Evolutionary conservation across 805 yeast genomes (phyloP).

Genomic region (Saccharomycopsis schoenii): DNA sequence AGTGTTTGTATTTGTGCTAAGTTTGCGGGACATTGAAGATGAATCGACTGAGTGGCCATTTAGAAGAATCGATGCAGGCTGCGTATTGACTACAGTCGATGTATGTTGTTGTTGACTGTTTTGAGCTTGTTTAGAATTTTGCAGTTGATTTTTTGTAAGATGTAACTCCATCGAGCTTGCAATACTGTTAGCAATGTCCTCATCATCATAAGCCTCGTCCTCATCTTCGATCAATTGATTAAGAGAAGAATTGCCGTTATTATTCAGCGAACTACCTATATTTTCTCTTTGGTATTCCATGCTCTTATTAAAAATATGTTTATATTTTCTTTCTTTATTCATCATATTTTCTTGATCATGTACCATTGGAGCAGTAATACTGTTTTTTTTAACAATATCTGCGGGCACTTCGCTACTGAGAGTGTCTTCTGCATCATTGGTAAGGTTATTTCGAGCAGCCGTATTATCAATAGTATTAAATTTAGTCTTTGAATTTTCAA

Average conservation of each 20-base stretch:
- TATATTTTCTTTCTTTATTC: slow-evolving; percentile 10
- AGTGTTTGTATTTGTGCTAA: neutral
- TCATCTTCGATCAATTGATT: neutral
- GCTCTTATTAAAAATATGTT: slow-evolving; percentile 5
- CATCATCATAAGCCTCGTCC: neutral
- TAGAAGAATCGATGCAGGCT: neutral
- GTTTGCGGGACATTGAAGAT: neutral
- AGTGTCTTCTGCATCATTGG: neutral
- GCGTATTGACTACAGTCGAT: neutral
- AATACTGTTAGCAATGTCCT: neutral
- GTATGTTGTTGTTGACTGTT: neutral
- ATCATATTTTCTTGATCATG: slow-evolving; percentile 3
- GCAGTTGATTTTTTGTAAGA: neutral
- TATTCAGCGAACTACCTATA: neutral
- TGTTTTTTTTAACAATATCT: slow-evolving; percentile 5
- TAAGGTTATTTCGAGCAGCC: no score
- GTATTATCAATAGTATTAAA: neutral
- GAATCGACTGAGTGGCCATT: neutral
- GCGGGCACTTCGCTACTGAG: neutral
- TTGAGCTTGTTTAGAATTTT: neutral
- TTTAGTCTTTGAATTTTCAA: neutral
- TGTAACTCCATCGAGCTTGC: neutral
- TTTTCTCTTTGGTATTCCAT: slow-evolving; percentile 14
- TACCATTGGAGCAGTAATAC: slow-evolving; percentile 3
- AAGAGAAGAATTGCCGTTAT: neutral